Conservation (phyloP, 129 eudicot species). For the Flaveria trinervia region DNA sequence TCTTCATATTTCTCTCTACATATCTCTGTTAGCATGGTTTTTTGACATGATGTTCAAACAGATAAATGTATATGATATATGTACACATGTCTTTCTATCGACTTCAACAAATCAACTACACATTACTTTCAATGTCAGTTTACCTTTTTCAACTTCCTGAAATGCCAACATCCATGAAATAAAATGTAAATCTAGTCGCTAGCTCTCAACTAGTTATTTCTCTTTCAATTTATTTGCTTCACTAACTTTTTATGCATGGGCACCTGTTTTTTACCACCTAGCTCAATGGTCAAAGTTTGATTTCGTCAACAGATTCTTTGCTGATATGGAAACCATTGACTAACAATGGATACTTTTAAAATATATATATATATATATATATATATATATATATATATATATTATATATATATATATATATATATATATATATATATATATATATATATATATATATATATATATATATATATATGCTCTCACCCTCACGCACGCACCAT, state of each 20-base stretch:
- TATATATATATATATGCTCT: no score
- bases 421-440: no score
- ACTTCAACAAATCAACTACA: constrained; percentile 24
- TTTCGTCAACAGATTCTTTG: constrained; percentile 19
- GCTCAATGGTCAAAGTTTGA: constrained; percentile 33
- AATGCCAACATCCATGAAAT: constrained; percentile 25
- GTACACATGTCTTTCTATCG: constrained; percentile 25
- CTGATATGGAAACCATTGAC: constrained; percentile 12
- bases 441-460: no score
- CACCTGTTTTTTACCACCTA: constrained; percentile 35
- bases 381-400: no score
- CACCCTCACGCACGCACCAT: not conserved
- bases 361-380: no score
- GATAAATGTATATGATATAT: constrained; percentile 19
- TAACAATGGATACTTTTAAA: no score
- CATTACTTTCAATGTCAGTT: constrained; percentile 19
- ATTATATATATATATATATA: no score
- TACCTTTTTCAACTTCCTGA: constrained; percentile 11
- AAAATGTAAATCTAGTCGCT: constrained; percentile 17
- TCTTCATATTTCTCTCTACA: constrained; percentile 16
- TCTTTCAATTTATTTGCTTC: constrained; percentile 36
- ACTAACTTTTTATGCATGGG: constrained; percentile 23
- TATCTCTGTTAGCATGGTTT: constrained; percentile 11
- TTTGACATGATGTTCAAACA: not conserved
- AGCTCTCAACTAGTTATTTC: constrained; percentile 28